Base-by-base conservation (phyloP, 441 rosid genomes). In the Adansonia grandidieri region DNA sequence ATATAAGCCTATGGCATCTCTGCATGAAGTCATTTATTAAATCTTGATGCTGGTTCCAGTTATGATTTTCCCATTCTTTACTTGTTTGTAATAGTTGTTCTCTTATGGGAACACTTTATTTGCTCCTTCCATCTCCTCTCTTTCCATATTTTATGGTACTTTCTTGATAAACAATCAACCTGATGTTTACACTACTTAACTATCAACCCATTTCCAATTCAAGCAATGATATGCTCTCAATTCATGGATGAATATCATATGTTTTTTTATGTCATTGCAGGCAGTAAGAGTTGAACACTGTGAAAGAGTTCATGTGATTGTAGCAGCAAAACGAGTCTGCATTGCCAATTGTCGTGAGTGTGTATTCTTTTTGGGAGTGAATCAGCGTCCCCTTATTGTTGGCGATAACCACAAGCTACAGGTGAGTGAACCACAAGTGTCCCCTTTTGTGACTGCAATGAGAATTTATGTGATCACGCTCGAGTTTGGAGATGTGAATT, bases 361-460 rank as follows among this genome's bases (percentile, higher is more conserved):
- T 67, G 82, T 93, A 37, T 95, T 97, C 90, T 97, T 93, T 83
- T 87, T 97, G 79, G 99, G 99, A 77, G 99, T 97, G 81, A 97
- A 97, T 84, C 98, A 95, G 85, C 92, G 86, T 80, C 98, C 99
- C 45, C 97, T 97, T 48, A 89, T 97, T 79, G 92, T 95, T 78
- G 99, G 99, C 42, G 99, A 97, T 86, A 97, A 97, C 85, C 99
- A 95, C 85, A 97, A 92, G 86, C 83, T 97, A 71, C 99, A 97
- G 95, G 99, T 94, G 64, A 79, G 87, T 84, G 17, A 73, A 70
- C 73, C 47, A 71, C 19, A 28, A 28, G 32, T 28, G 32, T 22
- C 70, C 50, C 50, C 8, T 17, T 5, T 60, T 8, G 40, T 2
- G 13, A 14, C 19, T 73, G 48, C n/a, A 20, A 11, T 11, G 37